Percentiles rank a stretch among this genome's conserved stretches.
phyloP scores from a whole-genome alignment of 2,329 filamentous ascomycete species.

The Exophiala aquamarina region DNA sequence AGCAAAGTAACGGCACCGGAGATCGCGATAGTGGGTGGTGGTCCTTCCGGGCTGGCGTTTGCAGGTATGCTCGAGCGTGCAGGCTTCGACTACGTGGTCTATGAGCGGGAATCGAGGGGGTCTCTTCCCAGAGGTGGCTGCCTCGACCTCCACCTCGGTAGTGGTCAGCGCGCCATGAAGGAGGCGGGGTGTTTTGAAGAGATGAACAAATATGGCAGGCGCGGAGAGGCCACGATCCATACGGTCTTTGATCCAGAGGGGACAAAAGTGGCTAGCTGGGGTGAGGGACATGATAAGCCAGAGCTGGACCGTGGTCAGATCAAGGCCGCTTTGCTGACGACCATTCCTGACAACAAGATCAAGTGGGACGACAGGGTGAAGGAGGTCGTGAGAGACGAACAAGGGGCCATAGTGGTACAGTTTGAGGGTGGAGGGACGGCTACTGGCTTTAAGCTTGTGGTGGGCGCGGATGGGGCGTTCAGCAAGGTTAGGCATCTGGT shows the following conservation, averaged over 20 bases:
- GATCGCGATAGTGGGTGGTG: constrained; percentile 37
- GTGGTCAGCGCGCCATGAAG: constrained; percentile 27
- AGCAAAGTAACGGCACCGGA: constrained; percentile 9
- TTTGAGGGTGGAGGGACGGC: constrained; percentile 34
- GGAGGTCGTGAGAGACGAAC: constrained; percentile 20
- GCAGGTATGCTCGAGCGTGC: constrained; percentile 33
- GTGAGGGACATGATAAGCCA: constrained; percentile 34
- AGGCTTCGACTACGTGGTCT: constrained; percentile 27
- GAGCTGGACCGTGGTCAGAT: constrained; percentile 44
- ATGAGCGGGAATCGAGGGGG: constrained; percentile 31
- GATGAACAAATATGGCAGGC: constrained; percentile 25
- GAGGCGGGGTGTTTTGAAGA: constrained; percentile 27
- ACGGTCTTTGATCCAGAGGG: constrained; percentile 5
- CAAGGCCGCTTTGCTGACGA: constrained; percentile 37
- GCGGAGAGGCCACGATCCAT: constrained; percentile 14
- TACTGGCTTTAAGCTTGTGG: constrained; percentile 44
- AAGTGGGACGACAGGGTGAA: constrained; percentile 34
- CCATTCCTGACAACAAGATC: constrained; percentile 35
- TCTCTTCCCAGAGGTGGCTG: constrained; percentile 27
- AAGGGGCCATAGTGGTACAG: constrained; percentile 27
- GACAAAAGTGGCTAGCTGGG: constrained; percentile 8
- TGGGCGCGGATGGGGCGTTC: constrained; percentile 52
- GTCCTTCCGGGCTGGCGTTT: constrained; percentile 36
- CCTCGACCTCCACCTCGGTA: constrained; percentile 25
- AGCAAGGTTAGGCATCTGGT: constrained; percentile 39